phyloP scores from a whole-genome alignment of 2,329 filamentous ascomycete genomes.

The Pseudogymnoascus sp. region DNA sequence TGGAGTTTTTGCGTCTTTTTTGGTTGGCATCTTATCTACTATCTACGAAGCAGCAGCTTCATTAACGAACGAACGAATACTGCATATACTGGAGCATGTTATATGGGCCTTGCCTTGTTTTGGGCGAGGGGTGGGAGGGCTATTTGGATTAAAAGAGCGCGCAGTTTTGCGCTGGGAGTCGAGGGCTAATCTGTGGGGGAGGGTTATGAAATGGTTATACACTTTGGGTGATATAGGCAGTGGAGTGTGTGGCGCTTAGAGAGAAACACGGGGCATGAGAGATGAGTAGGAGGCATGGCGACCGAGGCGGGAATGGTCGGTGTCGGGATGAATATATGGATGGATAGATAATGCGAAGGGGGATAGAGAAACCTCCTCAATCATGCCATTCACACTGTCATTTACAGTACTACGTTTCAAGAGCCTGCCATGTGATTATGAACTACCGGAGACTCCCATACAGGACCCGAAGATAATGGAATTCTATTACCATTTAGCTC shows the following conservation, averaged over 20 bases:
- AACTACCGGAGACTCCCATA: neutral
- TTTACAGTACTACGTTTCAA: neutral
- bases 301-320: neutral
- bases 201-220: neutral
- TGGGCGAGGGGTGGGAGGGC: neutral
- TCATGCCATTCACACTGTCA: neutral
- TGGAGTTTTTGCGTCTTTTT: neutral
- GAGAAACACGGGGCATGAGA: neutral
- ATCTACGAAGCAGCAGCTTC: neutral
- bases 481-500: neutral
- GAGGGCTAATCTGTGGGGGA: neutral
- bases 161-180: neutral
- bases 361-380: neutral
- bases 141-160: neutral
- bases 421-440: neutral
- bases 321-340: neutral
- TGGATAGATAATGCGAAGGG: neutral
- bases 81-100: conserved; percentile 2
- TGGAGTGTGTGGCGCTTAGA: neutral
- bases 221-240: neutral
- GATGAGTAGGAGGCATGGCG: neutral
- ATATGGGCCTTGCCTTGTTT: neutral
- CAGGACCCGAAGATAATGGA: neutral
- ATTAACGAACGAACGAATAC: neutral
- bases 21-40: neutral